Evolutionary conservation across 1,284 basidiomycete genomes (phyloP), one percentile per base, ranked within the genome.

Genomic region (Agaricales sp.): DNA sequence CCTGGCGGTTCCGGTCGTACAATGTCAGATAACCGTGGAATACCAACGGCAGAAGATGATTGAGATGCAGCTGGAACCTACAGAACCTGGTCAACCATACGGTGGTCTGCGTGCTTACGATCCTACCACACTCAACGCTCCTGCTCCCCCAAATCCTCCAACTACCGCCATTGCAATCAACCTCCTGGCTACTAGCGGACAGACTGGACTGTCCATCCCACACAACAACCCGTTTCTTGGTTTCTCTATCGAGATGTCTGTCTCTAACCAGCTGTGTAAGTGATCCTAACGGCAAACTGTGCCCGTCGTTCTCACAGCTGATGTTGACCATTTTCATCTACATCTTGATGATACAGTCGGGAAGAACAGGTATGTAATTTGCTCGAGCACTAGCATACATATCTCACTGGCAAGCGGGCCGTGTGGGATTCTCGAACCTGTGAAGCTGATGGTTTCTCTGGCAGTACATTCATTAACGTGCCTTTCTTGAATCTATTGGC

Each of bases 161-260:
- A 53, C 24, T 49, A 2, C 30, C n/a, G n/a, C 11, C n/a, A 11
- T 35, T 35, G 11, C 30, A 11, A 35, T 35, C 30, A 35, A 35
- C 30, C 30, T 35, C 30, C 8, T n/a, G 11, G n/a, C 30, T 11
- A 35, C 30, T 8, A n/a, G n/a, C 30, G n/a, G 30, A n/a, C 30
- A 35, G n/a, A n/a, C 11, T n/a, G 68, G 68, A 1, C 60, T 76
- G 2, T 79, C 75, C 2, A 79, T 82, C 25, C 64, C 67, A 4
- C 75, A 79, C 55, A 64, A 65, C 37, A 82, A 82, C 13, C 71
- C 75, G 43, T 86, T 86, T 55, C 67, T 78, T 48, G 84, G 85
- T 0, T 85, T 87, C 56, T 82, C 79, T 2, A 70, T 88, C 49
- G 85, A 87, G 62, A 73, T 87, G 69, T 83, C 80, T 21, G 80